Base-by-base conservation (phyloP, 2,329 filamentous ascomycete species). In the Pyricularia grisea region DNA sequence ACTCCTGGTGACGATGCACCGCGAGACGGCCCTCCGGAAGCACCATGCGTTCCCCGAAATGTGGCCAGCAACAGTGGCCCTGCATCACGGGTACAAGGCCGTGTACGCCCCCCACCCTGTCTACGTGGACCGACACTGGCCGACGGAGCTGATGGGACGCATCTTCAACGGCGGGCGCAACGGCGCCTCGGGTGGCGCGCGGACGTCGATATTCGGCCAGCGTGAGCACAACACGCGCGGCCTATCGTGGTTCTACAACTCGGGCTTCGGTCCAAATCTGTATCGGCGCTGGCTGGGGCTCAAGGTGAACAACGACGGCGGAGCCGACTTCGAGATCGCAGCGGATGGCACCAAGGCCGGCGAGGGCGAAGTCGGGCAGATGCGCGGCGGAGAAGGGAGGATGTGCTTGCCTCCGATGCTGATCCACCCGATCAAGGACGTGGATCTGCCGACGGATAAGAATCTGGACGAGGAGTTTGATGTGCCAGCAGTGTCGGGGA, bases 31-130 rank as follows among this genome's bases (percentile, higher is more conserved):
- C 33, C 86, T 92, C 74, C 90, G 90, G 76, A 94, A 93, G 74
- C 92, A 96, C 78, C 92, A 92, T 72, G 96, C 95, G 82, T 97
- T 97, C 77, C 92, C 93, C 0, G 94, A 98, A 79, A 97, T 97
- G 94, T 97, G 93, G 93, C 92, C 94, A 0, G 90, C 90, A 0
- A 95, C 92, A 0, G 89, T 92, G 0, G 92, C 94, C 1, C 84
- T 98, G 11, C 94, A 97, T 70, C 94, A 97, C 77, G 94, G 94
- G 12, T 89, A 92, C 80, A 98, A 97, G 81, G 93, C 92, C 55
- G 93, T 97, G 17, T 97, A 91, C 73, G 93, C 90, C 2, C 94
- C 94, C 0, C 94, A 98, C 75, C 92, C 94, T 0, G 85, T 97
- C 69, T 98, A 91, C 77, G 87, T 94, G 20, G 94, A 97, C 78